Evolutionary conservation across 345 rosid genomes (phyloP).

Genomic region (Geranium rotundifolium): DNA sequence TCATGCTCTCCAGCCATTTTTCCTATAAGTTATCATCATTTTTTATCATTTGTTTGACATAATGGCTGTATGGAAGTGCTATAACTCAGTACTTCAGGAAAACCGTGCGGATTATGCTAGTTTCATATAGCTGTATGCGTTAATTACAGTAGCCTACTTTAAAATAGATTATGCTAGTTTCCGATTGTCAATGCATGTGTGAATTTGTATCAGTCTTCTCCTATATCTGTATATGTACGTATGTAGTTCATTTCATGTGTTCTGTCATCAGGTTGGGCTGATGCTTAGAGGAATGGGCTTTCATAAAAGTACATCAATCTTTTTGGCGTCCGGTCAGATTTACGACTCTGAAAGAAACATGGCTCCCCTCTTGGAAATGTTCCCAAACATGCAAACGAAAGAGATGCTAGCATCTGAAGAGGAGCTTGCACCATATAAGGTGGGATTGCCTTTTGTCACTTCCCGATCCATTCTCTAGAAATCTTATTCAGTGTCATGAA

Average conservation of each 20-base stretch:
- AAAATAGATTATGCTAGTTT: no score
- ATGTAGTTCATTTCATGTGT: constrained; percentile 6
- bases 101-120: no score
- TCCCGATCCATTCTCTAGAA: constrained; percentile 3
- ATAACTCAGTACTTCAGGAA: neutral
- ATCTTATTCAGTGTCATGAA: constrained; percentile 8
- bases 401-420: constrained; percentile 76
- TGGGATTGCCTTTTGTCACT: constrained; percentile 13
- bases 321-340: constrained; percentile 90
- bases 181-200: no score
- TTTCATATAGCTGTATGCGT: no score
- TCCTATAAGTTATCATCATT: neutral
- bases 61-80: neutral
- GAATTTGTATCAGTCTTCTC: neutral
- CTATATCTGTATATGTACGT: neutral
- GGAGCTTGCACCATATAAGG: constrained; percentile 86
- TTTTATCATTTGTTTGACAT: neutral
- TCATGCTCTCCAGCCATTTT: neutral
- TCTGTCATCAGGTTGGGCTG: constrained; percentile 65
- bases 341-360: constrained; percentile 79
- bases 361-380: constrained; percentile 93
- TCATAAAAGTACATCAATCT: constrained; percentile 67
- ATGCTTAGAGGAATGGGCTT: constrained; percentile 99
- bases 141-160: no score
- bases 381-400: constrained; percentile 84